These are phyloP conservation scores for Tardiomyces blankii DNA, from an alignment of 1,139 yeast species.

Conservation along the genomic window DNA sequence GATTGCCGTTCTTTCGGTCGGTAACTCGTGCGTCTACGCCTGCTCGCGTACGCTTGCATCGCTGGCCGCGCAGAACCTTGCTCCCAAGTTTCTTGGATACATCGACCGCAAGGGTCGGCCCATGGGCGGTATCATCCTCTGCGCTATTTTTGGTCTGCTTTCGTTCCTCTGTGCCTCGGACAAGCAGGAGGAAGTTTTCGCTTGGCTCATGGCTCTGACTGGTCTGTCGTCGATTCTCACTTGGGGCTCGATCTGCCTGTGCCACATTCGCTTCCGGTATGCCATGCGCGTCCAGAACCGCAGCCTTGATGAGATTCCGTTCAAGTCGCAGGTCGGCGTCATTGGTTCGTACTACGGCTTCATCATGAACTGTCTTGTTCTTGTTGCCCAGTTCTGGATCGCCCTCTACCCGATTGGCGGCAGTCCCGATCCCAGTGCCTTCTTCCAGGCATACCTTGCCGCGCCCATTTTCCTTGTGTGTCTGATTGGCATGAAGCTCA, in stretches of 20 bases:
- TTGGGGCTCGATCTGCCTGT: constrained; percentile 66
- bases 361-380: constrained; percentile 45
- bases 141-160: constrained; percentile 49
- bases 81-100: constrained; percentile 60
- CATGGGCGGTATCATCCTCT: constrained; percentile 46
- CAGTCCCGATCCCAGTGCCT: constrained; percentile 25
- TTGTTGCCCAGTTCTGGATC: constrained; percentile 71
- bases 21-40: constrained; percentile 65
- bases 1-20: constrained; percentile 55
- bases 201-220: constrained; percentile 71
- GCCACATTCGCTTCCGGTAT: constrained; percentile 67
- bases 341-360: constrained; percentile 60
- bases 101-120: constrained; percentile 68
- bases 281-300: constrained; percentile 62
- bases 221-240: constrained; percentile 74
- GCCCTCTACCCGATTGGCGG: constrained; percentile 56
- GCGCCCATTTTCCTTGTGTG: constrained; percentile 37
- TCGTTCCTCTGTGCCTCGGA: constrained; percentile 60
- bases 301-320: constrained; percentile 53
- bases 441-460: constrained; percentile 43
- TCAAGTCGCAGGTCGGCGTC: constrained; percentile 53
- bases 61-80: constrained; percentile 65
- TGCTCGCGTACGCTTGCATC: constrained; percentile 73
- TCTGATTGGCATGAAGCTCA: constrained; percentile 41
- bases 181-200: constrained; percentile 54